Evolutionary conservation across 768 basidiomycete genomes (phyloP).

Genomic region (Boletus bicolor): DNA sequence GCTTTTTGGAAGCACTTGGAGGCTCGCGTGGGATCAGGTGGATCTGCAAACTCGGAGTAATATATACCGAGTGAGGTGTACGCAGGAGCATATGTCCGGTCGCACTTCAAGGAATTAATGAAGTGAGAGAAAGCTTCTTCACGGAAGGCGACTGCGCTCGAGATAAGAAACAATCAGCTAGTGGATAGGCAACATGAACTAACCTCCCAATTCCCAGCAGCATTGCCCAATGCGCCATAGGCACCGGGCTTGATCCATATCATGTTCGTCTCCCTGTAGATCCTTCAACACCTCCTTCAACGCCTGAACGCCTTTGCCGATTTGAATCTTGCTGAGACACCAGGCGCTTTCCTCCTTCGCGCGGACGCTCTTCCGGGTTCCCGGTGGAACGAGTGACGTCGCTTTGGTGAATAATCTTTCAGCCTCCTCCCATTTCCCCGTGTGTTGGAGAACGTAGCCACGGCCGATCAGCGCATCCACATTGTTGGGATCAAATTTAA

Average conservation of each 20-base stretch:
- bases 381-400: slow-evolving; percentile 42
- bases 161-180: neutral
- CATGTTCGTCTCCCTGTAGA: slow-evolving; percentile 44
- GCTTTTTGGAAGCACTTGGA: slow-evolving; percentile 98
- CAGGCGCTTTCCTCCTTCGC: slow-evolving; percentile 83
- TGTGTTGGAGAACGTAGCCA: slow-evolving; percentile 67
- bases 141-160: slow-evolving; percentile 40
- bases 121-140: slow-evolving; percentile 76
- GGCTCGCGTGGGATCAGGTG: slow-evolving; percentile 79
- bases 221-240: slow-evolving; percentile 83
- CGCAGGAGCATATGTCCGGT: slow-evolving; percentile 78
- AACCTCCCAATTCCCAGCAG: slow-evolving; percentile 71
- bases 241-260: slow-evolving; percentile 68
- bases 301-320: slow-evolving; percentile 44
- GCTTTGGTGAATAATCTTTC: slow-evolving; percentile 59
- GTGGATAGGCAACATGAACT: slow-evolving; percentile 19
- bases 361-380: slow-evolving; percentile 48
- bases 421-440: slow-evolving; percentile 68
- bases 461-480: slow-evolving; percentile 66
- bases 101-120: slow-evolving; percentile 74
- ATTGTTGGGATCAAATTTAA: slow-evolving; percentile 60
- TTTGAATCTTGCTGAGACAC: slow-evolving; percentile 60
- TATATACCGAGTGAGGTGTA: slow-evolving; percentile 93
- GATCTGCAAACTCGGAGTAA: slow-evolving; percentile 67
- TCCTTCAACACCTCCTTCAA: slow-evolving; percentile 47